Evolutionary conservation across 768 basidiomycete species (phyloP).

Genomic region (Amanita phalloides): DNA sequence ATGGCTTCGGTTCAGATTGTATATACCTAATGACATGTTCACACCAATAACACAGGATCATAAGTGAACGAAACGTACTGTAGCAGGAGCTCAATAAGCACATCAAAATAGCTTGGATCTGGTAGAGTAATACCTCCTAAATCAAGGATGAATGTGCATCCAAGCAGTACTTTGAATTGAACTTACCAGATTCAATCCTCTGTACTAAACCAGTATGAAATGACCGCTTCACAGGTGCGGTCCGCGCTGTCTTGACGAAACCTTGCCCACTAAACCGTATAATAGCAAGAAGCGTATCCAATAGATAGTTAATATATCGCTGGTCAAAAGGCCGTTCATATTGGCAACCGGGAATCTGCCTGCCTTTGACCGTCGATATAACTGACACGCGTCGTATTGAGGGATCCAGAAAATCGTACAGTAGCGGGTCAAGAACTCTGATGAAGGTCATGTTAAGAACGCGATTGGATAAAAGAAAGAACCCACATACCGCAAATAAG

Average conservation of each 20-base stretch:
- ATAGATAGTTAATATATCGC: slow-evolving; percentile 54
- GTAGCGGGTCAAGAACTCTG: slow-evolving; percentile 84
- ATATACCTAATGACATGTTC: slow-evolving; percentile 41
- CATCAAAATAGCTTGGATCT: slow-evolving; percentile 67
- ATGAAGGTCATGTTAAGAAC: neutral
- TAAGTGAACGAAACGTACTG: slow-evolving; percentile 33
- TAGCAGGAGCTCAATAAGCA: slow-evolving; percentile 61
- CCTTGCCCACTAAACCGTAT: slow-evolving; percentile 87
- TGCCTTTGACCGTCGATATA: slow-evolving; percentile 44
- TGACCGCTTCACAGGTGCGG: slow-evolving; percentile 52
- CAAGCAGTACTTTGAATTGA: neutral
- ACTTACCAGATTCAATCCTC: slow-evolving; percentile 50
- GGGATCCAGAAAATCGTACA: slow-evolving; percentile 70
- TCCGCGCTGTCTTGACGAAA: slow-evolving; percentile 65
- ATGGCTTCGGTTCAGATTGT: slow-evolving; percentile 61
- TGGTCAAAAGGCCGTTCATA: slow-evolving; percentile 79
- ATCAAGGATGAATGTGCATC: slow-evolving; percentile 4
- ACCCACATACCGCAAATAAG: slow-evolving; percentile 66
- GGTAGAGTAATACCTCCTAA: slow-evolving; percentile 30
- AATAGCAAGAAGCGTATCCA: slow-evolving; percentile 70
- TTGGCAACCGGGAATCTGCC: slow-evolving; percentile 51
- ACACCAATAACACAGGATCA: neutral
- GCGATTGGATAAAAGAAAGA: slow-evolving; percentile 2
- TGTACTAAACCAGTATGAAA: slow-evolving; percentile 50
- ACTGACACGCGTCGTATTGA: slow-evolving; percentile 42